phyloP scores from a whole-genome alignment of 75 land plant genomes.

The Cupressus sempervirens region DNA sequence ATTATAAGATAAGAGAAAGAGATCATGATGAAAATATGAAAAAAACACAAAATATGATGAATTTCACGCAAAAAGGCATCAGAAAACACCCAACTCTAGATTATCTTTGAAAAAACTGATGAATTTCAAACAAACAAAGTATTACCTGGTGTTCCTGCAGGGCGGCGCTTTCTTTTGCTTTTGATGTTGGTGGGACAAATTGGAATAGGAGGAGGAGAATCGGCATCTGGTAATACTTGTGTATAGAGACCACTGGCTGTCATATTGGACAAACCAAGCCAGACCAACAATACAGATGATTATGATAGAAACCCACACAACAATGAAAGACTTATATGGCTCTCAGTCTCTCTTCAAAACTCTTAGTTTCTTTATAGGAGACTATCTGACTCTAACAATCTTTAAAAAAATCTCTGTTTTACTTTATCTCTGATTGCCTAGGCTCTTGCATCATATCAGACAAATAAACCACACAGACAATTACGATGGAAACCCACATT shows the following conservation, averaged over 20 bases:
- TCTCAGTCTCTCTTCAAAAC: background rate
- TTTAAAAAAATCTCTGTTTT: no score
- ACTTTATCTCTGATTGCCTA: no score
- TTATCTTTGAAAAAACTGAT: background rate
- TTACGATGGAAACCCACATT: no score
- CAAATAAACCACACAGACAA: no score
- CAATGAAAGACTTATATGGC: no score
- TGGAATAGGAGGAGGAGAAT: background rate
- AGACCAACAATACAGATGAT: background rate
- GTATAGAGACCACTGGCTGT: background rate
- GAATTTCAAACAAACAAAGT: background rate
- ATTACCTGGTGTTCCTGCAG: conserved; percentile 62
- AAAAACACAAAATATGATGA: no score
- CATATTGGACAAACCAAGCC: background rate
- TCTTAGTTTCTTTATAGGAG: no score
- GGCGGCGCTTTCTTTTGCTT: conserved; percentile 53
- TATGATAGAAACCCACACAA: background rate
- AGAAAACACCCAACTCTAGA: background rate
- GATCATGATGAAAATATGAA: no score
- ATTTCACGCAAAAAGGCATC: no score
- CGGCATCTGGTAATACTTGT: background rate
- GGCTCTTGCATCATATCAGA: no score
- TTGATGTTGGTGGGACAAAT: background rate
- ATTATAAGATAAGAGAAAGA: no score
- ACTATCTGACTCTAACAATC: no score